These are phyloP conservation scores for Anthostomella pinea DNA, from an alignment of 2,329 filamentous ascomycete species.

Conservation along the genomic window DNA sequence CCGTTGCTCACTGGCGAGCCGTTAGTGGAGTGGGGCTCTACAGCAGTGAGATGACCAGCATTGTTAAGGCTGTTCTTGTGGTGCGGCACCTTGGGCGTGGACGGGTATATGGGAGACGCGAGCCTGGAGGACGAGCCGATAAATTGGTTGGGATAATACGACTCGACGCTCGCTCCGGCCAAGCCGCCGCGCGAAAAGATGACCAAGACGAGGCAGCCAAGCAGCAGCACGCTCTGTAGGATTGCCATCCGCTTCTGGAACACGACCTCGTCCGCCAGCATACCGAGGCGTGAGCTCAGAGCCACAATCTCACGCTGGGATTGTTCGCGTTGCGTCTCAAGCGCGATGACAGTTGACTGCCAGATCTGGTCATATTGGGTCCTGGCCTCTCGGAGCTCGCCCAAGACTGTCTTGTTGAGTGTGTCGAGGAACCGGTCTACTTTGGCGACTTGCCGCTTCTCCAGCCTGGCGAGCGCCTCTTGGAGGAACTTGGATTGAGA, in stretches of 20 bases:
- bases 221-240: conserved; percentile 80
- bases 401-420: conserved; percentile 83
- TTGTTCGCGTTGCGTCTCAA: conserved; percentile 84
- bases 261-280: conserved; percentile 89
- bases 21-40: conserved; percentile 12
- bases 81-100: conserved; percentile 20
- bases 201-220: conserved; percentile 83
- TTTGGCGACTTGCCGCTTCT: conserved; percentile 83
- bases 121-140: conserved; percentile 21
- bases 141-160: conserved; percentile 31
- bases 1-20: conserved; percentile 7
- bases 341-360: conserved; percentile 90
- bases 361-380: conserved; percentile 94
- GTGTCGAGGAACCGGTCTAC: conserved; percentile 77
- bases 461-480: conserved; percentile 80
- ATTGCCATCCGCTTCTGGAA: conserved; percentile 91
- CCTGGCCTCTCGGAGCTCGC: conserved; percentile 73
- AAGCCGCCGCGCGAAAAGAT: conserved; percentile 68
- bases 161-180: conserved; percentile 24
- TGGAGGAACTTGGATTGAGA: conserved; percentile 89
- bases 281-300: conserved; percentile 73
- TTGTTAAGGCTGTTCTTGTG: conserved; percentile 5
- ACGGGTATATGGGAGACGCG: conserved; percentile 27
- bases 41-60: conserved; percentile 12
- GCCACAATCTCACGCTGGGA: conserved; percentile 81